Percentiles rank a stretch among this genome's conserved stretches.
These are phyloP conservation scores for Diutina neorugosa DNA, from an alignment of 1,139 yeast genomes.

Conservation along the genomic window DNA sequence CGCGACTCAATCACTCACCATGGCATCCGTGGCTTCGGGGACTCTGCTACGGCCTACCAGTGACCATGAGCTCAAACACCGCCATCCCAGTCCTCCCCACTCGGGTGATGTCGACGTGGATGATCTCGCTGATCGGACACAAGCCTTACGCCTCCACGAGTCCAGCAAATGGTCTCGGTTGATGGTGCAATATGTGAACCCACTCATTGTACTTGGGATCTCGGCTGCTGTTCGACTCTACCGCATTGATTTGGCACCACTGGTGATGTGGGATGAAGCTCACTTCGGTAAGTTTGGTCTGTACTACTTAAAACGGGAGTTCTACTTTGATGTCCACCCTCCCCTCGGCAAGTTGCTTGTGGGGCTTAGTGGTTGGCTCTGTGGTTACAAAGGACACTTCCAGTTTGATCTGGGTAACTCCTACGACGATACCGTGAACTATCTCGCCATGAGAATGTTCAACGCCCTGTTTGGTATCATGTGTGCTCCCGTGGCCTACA, in stretches of 20 bases:
- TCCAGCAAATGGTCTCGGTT: neutral
- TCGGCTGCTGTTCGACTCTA: conserved; percentile 61
- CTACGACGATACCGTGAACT: conserved; percentile 47
- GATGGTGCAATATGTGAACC: conserved; percentile 13
- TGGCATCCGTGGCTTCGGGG: neutral
- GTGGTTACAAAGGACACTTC: conserved; percentile 56
- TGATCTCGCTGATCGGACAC: conserved; percentile 8
- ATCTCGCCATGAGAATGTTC: conserved; percentile 49
- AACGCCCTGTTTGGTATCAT: conserved; percentile 53
- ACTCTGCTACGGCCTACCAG: neutral
- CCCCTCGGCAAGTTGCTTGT: conserved; percentile 65
- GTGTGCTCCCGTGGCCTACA: conserved; percentile 54
- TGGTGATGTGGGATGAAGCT: conserved; percentile 95
- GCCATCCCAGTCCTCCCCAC: neutral
- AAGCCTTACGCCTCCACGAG: conserved; percentile 7
- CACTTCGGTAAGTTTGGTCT: conserved; percentile 69
- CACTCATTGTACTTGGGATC: conserved; percentile 34
- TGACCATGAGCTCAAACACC: neutral
- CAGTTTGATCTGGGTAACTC: conserved; percentile 48
- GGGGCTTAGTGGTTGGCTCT: conserved; percentile 55
- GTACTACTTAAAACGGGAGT: conserved; percentile 49
- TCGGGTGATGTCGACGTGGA: conserved; percentile 5
- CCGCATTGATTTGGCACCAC: conserved; percentile 46
- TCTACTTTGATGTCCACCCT: conserved; percentile 71
- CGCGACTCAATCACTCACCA: neutral